phyloP scores from a whole-genome alignment of 2,329 filamentous ascomycete genomes.

The Emmonsia crescens region DNA sequence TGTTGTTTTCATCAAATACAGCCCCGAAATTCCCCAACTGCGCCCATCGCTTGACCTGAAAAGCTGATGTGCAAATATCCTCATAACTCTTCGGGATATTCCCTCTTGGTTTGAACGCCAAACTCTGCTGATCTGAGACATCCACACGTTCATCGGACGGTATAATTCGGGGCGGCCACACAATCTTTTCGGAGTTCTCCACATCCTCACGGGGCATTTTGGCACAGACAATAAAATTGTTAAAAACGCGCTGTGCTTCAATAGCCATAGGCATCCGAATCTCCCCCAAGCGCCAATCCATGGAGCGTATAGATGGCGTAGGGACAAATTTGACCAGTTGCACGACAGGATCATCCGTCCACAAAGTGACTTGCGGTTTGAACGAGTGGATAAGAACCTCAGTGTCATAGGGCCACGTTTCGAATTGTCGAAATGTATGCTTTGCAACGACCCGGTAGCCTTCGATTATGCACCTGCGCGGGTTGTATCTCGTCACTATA shows the following conservation, averaged over 20 bases:
- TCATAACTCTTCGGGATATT: slow-evolving; percentile 42
- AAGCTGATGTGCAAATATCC: slow-evolving; percentile 58
- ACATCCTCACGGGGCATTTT: slow-evolving; percentile 23
- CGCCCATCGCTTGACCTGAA: slow-evolving; percentile 67
- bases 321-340: slow-evolving; percentile 36
- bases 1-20: slow-evolving; percentile 31
- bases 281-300: slow-evolving; percentile 28
- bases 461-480: slow-evolving; percentile 62
- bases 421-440: slow-evolving; percentile 43
- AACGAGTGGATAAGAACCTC: slow-evolving; percentile 63
- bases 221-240: slow-evolving; percentile 57
- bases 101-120: slow-evolving; percentile 29
- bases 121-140: slow-evolving; percentile 32
- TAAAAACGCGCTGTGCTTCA: slow-evolving; percentile 46
- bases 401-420: slow-evolving; percentile 54
- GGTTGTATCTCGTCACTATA: slow-evolving; percentile 66
- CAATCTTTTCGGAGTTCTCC: slow-evolving; percentile 23
- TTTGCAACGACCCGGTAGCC: slow-evolving; percentile 65
- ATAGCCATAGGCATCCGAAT: slow-evolving; percentile 46
- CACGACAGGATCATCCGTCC: slow-evolving; percentile 63
- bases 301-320: slow-evolving; percentile 9
- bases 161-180: slow-evolving; percentile 68
- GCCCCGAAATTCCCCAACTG: slow-evolving; percentile 40
- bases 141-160: slow-evolving; percentile 52
- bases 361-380: slow-evolving; percentile 56